Evolutionary conservation across 768 basidiomycete species (phyloP).

Genomic region (Cystoderma amianthinum): DNA sequence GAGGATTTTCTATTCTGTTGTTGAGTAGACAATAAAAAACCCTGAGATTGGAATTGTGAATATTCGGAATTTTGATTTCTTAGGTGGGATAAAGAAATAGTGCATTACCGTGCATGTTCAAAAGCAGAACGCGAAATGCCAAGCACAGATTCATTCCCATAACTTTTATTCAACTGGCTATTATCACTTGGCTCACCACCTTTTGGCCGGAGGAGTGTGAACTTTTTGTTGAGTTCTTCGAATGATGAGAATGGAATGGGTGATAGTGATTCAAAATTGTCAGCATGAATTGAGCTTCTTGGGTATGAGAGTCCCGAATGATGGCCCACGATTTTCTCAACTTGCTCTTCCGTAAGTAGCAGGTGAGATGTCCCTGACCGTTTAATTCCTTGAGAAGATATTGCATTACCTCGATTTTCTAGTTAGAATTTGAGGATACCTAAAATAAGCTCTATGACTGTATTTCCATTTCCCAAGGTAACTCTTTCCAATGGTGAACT

Average conservation of each 20-base stretch:
- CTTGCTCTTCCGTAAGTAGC: conserved; percentile 28
- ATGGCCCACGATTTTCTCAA: conserved; percentile 12
- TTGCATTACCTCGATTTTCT: background rate
- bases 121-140: conserved; percentile 29
- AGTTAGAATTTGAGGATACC: conserved; percentile 19
- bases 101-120: conserved; percentile 46
- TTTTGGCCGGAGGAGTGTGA: conserved; percentile 30
- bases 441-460: conserved; percentile 32
- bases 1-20: conserved; percentile 7
- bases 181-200: conserved; percentile 24
- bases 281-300: conserved; percentile 6
- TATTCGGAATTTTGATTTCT: conserved; percentile 5
- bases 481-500: conserved; percentile 20
- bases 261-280: conserved; percentile 36
- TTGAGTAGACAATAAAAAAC: conserved; percentile 13
- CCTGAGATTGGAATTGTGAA: no score
- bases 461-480: conserved; percentile 7
- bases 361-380: conserved; percentile 36
- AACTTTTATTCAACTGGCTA: conserved; percentile 36
- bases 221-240: conserved; percentile 26
- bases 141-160: conserved; percentile 9
- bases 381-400: conserved; percentile 29
- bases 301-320: background rate
- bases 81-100: background rate
- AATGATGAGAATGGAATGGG: conserved; percentile 32